phyloP scores from a whole-genome alignment of 1,139 yeast species.

The Lodderomyces margitis region DNA sequence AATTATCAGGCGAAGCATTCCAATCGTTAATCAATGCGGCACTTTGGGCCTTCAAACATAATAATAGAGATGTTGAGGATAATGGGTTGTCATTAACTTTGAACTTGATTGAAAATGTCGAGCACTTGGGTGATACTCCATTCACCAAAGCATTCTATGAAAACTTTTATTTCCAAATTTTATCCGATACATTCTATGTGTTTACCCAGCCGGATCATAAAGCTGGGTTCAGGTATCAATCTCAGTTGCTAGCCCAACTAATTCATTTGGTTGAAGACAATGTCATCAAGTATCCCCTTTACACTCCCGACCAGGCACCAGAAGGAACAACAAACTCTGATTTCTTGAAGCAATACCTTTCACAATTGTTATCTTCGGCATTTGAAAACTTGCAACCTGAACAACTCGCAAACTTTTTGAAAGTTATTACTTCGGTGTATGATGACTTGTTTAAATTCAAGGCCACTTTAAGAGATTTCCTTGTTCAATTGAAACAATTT shows the following conservation, averaged over 20 bases:
- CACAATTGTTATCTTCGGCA: slow-evolving; percentile 76
- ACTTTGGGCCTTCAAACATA: slow-evolving; percentile 97
- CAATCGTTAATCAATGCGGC: slow-evolving; percentile 90
- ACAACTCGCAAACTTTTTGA: slow-evolving; percentile 78
- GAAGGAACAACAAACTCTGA: slow-evolving; percentile 79
- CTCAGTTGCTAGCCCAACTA: slow-evolving; percentile 79
- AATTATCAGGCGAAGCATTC: slow-evolving; percentile 90
- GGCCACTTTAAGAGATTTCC: slow-evolving; percentile 88
- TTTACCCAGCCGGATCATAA: slow-evolving; percentile 97
- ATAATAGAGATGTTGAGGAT: slow-evolving; percentile 92
- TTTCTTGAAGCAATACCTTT: slow-evolving; percentile 78
- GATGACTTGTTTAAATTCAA: slow-evolving; percentile 75
- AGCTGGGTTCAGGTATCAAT: slow-evolving; percentile 89
- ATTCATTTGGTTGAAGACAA: slow-evolving; percentile 80
- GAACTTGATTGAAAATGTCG: slow-evolving; percentile 85
- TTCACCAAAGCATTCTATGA: slow-evolving; percentile 86
- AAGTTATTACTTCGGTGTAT: slow-evolving; percentile 71
- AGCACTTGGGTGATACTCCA: slow-evolving; percentile 69
- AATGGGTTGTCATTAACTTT: slow-evolving; percentile 80
- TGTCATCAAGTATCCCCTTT: slow-evolving; percentile 74
- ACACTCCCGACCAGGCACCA: slow-evolving; percentile 70
- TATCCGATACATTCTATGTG: slow-evolving; percentile 89
- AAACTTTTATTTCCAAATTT: slow-evolving; percentile 83
- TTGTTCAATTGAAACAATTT: slow-evolving; percentile 91
- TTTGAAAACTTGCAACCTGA: slow-evolving; percentile 87